Base-by-base conservation (phyloP, 2,329 filamentous ascomycete genomes). In the Penicillium corylophilum region DNA sequence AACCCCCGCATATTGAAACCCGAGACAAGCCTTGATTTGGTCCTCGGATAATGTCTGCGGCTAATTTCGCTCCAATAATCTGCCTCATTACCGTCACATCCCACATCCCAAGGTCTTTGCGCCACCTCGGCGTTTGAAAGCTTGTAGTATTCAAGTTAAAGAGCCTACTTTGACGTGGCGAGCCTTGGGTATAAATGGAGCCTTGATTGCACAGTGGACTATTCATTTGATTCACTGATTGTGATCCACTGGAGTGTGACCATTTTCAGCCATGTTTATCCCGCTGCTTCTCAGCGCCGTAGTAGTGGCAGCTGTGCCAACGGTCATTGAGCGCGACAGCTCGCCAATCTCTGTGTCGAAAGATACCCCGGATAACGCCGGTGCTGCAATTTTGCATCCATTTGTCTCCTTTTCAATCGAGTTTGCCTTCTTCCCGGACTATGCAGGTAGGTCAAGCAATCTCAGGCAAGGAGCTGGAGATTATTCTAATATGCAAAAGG, bases 361-460 rank as follows among this genome's bases (percentile, higher is more conserved):
- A 16, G 16, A 39, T 6, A 46, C 45, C 2, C 58, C 58, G 1
- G 24, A 51, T 5, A 33, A 46, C 18, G 60, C 58, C n/a, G 56
- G 56, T 22, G 49, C 46, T 29, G 47, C 54, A 6, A 26, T 62
- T 8, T 26, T 62, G 22, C 54, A 50, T 22, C 60, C 73, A 12
- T 83, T 81, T 54, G 72, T 82, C 12, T 78, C 77, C 18, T 80
- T 73, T 63, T 80, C 76, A 1, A 79, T 81, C 56, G 78, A 82
- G 60, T 76, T 80, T 53, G 73, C 74, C 3, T 79, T 71, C 16
- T 81, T 82, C 44, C 77, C 76, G 5, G 80, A 82, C 53, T 82
- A 76, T 66, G 73, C 79, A 5, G 78, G 71, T 71, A 60, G 41
- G 18, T 51, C 20, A 20, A 12, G 12, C 15, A n/a, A n/a, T 6